These are phyloP conservation scores for Colletotrichum plurivorum DNA, from an alignment of 2,329 filamentous ascomycete species.

Conservation along the genomic window DNA sequence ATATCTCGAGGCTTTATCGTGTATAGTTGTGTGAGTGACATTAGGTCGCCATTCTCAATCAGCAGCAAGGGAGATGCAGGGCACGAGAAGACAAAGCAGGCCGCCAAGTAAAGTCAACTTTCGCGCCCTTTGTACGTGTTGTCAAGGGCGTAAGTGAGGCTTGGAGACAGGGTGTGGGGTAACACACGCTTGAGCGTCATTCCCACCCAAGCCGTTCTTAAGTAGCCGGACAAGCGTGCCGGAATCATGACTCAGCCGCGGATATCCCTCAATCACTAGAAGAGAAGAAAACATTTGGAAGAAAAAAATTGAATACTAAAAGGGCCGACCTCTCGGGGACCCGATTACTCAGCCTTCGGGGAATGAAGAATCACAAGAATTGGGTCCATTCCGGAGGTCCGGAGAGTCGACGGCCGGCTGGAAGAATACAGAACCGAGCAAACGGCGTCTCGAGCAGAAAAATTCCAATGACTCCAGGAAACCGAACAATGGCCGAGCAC, in stretches of 20 bases:
- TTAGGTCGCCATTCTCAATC: no score
- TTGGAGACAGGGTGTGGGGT: background rate
- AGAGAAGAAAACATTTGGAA: no score
- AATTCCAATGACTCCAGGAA: background rate
- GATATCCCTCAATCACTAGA: background rate
- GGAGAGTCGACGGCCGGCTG: background rate
- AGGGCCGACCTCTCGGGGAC: background rate
- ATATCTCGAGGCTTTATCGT: no score
- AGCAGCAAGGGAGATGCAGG: no score
- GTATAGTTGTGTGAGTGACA: no score
- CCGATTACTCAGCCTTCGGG: background rate
- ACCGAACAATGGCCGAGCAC: conserved; percentile 17
- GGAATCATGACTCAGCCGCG: background rate
- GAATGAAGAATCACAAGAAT: background rate
- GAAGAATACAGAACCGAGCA: background rate
- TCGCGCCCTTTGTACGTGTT: no score
- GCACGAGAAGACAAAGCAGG: no score
- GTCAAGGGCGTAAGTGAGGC: no score
- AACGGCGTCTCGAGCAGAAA: background rate
- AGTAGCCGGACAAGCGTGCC: background rate
- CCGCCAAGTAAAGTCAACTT: no score
- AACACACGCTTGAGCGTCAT: background rate
- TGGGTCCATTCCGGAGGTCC: conserved; percentile 3
- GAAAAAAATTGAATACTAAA: background rate
- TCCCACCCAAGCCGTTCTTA: background rate